Evolutionary conservation across 1,284 basidiomycete genomes (phyloP).

Genomic region (Tremellales sp.): DNA sequence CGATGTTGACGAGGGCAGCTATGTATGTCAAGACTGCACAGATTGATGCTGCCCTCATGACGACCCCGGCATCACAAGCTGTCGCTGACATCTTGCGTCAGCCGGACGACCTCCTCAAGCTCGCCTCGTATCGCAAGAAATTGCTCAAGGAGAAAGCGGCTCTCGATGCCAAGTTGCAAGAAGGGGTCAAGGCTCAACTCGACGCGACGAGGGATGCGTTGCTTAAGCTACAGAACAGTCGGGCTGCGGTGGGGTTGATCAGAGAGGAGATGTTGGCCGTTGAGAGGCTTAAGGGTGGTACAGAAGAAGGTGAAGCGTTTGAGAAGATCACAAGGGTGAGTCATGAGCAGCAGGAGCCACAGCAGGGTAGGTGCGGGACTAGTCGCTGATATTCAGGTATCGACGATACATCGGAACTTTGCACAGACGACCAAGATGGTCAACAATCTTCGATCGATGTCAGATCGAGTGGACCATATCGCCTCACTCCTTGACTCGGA

Average conservation of each 20-base stretch:
- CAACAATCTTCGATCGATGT: constrained; percentile 84
- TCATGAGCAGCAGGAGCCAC: constrained; percentile 40
- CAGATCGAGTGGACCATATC: constrained; percentile 72
- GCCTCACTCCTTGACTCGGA: constrained; percentile 74
- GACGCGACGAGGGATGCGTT: constrained; percentile 87
- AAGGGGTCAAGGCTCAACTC: constrained; percentile 89
- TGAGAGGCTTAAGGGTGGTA: constrained; percentile 62
- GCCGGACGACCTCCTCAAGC: constrained; percentile 89
- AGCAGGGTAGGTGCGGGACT: not conserved
- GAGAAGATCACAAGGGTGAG: constrained; percentile 88
- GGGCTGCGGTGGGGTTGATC: constrained; percentile 76
- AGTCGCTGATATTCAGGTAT: constrained; percentile 65
- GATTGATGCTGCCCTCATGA: constrained; percentile 13
- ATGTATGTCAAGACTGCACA: not conserved
- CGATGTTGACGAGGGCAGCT: no score
- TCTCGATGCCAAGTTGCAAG: constrained; percentile 88
- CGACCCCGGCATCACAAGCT: constrained; percentile 32
- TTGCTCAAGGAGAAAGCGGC: constrained; percentile 93
- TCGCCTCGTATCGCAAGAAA: constrained; percentile 84
- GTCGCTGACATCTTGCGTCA: constrained; percentile 72
- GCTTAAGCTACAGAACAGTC: constrained; percentile 74
- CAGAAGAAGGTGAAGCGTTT: constrained; percentile 55
- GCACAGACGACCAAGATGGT: constrained; percentile 94
- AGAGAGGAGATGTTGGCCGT: constrained; percentile 89
- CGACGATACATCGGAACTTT: constrained; percentile 92